These are phyloP conservation scores for Elongisporangium anandrum DNA, from an alignment of 352 stramenopile genomes.

Conservation along the genomic window DNA sequence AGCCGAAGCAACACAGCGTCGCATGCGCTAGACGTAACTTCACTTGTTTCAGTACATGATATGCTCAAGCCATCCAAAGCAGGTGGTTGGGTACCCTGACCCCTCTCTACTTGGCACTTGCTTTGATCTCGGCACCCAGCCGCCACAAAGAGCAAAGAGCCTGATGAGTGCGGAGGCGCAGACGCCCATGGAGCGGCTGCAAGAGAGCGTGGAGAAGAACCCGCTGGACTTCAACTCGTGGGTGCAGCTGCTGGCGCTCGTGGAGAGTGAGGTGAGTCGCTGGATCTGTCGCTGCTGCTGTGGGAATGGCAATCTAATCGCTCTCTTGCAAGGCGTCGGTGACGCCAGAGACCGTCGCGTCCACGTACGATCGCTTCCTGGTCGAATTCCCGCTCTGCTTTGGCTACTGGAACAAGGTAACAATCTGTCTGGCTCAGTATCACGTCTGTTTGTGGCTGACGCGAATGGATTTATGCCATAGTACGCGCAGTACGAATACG, in stretches of 20 bases:
- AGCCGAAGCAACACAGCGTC: neutral
- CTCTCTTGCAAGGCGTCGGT: constrained; percentile 19
- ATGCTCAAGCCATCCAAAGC: too few relatives aligned
- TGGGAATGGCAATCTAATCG: neutral
- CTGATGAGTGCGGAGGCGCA: constrained; percentile 3
- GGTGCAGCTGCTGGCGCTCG: constrained; percentile 63
- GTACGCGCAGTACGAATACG: constrained; percentile 71
- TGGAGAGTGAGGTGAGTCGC: constrained; percentile 53
- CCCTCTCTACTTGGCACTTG: neutral
- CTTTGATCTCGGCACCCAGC: neutral
- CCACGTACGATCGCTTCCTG: constrained; percentile 69
- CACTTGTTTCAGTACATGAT: neutral
- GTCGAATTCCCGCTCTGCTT: constrained; percentile 76
- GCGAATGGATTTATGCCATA: constrained; percentile 11
- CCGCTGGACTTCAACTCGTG: constrained; percentile 81
- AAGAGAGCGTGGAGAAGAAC: constrained; percentile 51
- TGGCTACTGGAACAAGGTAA: constrained; percentile 86
- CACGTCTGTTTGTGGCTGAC: neutral
- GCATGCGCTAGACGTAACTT: neutral
- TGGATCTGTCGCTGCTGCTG: neutral
- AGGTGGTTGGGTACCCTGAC: neutral
- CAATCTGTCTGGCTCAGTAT: neutral
- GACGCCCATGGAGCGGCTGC: constrained; percentile 46
- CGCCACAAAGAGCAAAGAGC: neutral
- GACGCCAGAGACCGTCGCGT: constrained; percentile 48